Evolutionary conservation across 371 early-diverging fungal genomes (phyloP), one percentile per base, ranked within the genome.

Genomic region (Cokeromyces recurvatus): DNA sequence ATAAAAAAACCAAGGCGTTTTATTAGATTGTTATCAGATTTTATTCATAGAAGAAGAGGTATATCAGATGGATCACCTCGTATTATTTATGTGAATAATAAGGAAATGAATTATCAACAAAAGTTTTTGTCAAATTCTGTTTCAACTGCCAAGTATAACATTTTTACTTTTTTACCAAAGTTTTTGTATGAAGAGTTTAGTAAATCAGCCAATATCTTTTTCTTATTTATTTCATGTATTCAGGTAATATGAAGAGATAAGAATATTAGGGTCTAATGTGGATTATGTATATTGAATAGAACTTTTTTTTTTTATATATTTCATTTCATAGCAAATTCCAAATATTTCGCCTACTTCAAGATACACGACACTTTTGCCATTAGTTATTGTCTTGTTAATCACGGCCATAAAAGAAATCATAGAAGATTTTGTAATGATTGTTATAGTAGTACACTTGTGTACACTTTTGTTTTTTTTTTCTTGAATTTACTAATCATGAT

Each of bases 341-440:
- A 86, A 82, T 51, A 85, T 92, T 23, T 86, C 92, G 21, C 92
- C 92, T 5, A 90, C 91, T 0, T 87, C 87, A 39, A 71, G 84
- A 48, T 91, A 77, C 55, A 95, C 95, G 5, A 98, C 99, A 2
- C 64, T 92, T 19, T 85, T 97, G 21, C 99, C 99, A 2, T 78
- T 99, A 24, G 59, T 77, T 8, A 81, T 95, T 46, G 97, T 99
- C 2, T 62, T 99, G 37, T 60, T 89, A 8, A 92, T 90, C 25
- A 94, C 98, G 7, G 99, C 95, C 21, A 74, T 92, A 37, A 99
- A 99, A 71, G 99, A 99, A 68, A 79, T 92, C 11, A 71, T 95
- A 48, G 99, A 99, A 66, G 99, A 99, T 65, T 77, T 81, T 55
- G 87, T 82, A 77, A 72, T n/a, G n/a, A n/a, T n/a, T n/a, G n/a